A percentile compares a stretch with the other conserved stretches of the same genome.
Conservation (phyloP, 345 rosid species). For the Euclidium syriacum region DNA sequence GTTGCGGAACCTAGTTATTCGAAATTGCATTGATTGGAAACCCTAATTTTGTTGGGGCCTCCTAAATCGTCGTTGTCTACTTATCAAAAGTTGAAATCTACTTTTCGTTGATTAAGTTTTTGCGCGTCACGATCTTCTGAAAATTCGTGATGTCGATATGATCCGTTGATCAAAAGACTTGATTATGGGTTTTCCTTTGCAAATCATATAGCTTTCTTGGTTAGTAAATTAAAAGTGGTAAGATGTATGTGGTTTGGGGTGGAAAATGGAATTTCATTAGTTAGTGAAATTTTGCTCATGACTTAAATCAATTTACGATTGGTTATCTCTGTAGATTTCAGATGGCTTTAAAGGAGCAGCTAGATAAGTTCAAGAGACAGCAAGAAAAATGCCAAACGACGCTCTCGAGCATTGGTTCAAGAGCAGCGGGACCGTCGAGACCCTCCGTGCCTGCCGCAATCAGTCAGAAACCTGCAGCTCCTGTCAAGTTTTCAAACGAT, state of each 20-base stretch:
- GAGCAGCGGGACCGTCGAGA: conserved; percentile 33
- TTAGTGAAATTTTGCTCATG: too few species aligned
- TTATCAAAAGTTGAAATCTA: too few species aligned
- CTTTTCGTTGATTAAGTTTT: too few species aligned
- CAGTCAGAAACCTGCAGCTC: conserved; percentile 39
- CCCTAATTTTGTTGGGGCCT: background rate
- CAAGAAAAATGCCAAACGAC: conserved; percentile 69
- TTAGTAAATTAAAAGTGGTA: background rate
- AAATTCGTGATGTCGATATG: background rate
- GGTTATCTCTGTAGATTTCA: background rate
- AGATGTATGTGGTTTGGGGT: too few species aligned
- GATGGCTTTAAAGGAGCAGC: conserved; percentile 67
- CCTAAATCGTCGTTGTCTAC: too few species aligned
- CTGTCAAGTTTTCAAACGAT: conserved; percentile 66
- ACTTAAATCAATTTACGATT: background rate
- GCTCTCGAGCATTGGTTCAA: conserved; percentile 54
- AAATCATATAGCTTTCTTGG: background rate
- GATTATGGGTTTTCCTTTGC: background rate
- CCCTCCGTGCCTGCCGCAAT: conserved; percentile 28
- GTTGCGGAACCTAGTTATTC: too few species aligned
- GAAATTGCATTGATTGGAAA: background rate
- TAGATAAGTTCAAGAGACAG: conserved; percentile 66
- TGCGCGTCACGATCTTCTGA: too few species aligned
- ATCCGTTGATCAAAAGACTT: background rate
- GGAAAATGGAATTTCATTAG: background rate